phyloP scores from a whole-genome alignment of 176 grass and related monocot genomes.

The Oryza nivara region DNA sequence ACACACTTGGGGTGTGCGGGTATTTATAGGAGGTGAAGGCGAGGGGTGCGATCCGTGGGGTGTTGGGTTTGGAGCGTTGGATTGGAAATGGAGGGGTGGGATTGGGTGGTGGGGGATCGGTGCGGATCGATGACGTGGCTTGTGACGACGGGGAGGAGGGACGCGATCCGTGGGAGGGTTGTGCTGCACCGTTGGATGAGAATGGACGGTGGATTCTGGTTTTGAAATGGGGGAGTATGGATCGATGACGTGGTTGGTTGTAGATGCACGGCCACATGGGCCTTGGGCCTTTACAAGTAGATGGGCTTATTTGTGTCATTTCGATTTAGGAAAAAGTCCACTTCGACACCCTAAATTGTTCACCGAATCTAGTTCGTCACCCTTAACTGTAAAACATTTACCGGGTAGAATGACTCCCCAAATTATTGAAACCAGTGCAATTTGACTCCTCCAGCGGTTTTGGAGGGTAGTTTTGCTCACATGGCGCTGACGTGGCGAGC shows the following conservation, averaged over 20 bases:
- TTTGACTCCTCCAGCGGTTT: too few species aligned
- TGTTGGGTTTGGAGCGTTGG: background rate
- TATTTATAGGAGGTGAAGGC: background rate
- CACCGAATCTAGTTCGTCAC: too few species aligned
- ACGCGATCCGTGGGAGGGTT: background rate
- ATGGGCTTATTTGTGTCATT: background rate
- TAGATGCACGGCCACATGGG: background rate
- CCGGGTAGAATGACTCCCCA: too few species aligned
- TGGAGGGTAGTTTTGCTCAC: too few species aligned
- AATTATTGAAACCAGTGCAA: too few species aligned
- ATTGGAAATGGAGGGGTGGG: background rate
- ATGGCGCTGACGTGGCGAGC: background rate
- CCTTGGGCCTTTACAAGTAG: background rate
- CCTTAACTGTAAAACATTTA: too few species aligned
- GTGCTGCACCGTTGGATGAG: background rate
- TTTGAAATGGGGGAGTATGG: background rate
- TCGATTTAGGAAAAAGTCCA: background rate
- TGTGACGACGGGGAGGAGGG: background rate
- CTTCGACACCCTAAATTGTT: too few species aligned
- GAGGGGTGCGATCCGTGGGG: conserved; percentile 19
- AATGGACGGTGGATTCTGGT: background rate
- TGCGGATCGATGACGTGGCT: conserved; percentile 54
- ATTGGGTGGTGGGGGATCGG: background rate
- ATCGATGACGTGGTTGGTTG: background rate
- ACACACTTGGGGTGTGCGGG: background rate